A percentile compares a stretch with the other conserved stretches of the same genome.
Conservation (phyloP, 192 early-diverging fungal species). For the Backusella westeae region DNA sequence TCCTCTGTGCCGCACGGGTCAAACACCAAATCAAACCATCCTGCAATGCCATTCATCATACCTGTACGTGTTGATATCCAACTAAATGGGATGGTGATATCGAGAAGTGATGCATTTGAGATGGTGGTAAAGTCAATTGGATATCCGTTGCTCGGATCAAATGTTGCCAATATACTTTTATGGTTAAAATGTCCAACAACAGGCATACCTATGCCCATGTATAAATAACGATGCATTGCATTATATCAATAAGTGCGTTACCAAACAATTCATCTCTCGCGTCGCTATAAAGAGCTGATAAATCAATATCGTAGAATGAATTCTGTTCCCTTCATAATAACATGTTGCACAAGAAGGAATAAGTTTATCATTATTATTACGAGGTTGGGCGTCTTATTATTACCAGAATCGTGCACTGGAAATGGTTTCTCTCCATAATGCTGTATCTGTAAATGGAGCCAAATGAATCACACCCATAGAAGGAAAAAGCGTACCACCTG, state of each 20-base stretch:
- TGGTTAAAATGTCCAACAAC: constrained; percentile 91
- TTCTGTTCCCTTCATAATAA: constrained; percentile 58
- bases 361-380: background rate
- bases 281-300: constrained; percentile 75
- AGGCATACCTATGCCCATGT: constrained; percentile 54
- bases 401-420: constrained; percentile 79
- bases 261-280: constrained; percentile 90
- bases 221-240: background rate
- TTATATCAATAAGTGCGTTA: constrained; percentile 11
- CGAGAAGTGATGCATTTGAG: constrained; percentile 71
- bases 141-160: constrained; percentile 49
- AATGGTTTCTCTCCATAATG: constrained; percentile 92
- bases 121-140: constrained; percentile 85
- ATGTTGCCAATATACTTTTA: constrained; percentile 68
- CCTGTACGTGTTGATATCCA: constrained; percentile 86
- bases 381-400: too few relatives aligned
- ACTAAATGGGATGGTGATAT: constrained; percentile 81
- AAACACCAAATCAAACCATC: constrained; percentile 95
- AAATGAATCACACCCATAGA: constrained; percentile 86
- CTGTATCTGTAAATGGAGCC: constrained; percentile 76
- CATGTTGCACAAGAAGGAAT: too few relatives aligned
- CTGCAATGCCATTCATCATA: constrained; percentile 89
- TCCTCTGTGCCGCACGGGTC: constrained; percentile 49
- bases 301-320: constrained; percentile 92
- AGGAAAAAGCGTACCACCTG: constrained; percentile 90